These are phyloP conservation scores for Spiraea crenata DNA, from an alignment of 331 rosid species.

Conservation along the genomic window DNA sequence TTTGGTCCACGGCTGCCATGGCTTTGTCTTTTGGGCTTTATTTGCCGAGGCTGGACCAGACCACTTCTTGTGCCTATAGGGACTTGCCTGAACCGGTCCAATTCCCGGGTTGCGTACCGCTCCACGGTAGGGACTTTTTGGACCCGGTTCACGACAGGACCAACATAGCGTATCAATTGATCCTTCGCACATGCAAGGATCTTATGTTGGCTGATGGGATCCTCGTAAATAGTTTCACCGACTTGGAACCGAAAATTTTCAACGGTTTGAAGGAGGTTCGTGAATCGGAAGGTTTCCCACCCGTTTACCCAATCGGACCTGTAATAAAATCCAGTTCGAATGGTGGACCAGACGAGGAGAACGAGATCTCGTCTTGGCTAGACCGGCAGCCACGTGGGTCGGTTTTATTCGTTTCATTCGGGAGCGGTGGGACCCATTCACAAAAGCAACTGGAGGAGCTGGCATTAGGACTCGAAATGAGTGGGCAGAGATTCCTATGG, in stretches of 20 bases:
- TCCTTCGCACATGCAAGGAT: background rate
- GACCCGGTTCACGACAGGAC: conserved; percentile 20
- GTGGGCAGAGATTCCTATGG: conserved; percentile 25
- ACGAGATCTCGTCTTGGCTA: conserved; percentile 20
- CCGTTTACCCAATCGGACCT: conserved; percentile 27
- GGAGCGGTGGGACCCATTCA: conserved; percentile 25
- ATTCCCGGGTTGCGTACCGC: conserved; percentile 40
- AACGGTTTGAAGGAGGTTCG: conserved; percentile 2
- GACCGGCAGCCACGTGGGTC: conserved; percentile 21
- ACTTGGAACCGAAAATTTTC: conserved; percentile 16
- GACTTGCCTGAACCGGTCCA: conserved; percentile 25
- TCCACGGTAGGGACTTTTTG: conserved; percentile 26
- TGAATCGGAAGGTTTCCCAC: conserved; percentile 5
- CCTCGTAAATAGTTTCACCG: conserved; percentile 24
- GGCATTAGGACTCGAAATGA: conserved; percentile 18
- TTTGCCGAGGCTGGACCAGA: conserved; percentile 25
- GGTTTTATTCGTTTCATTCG: conserved; percentile 20
- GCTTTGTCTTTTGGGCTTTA: conserved; percentile 21
- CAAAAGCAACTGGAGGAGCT: conserved; percentile 3
- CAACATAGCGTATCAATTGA: conserved; percentile 15
- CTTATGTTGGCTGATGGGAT: conserved; percentile 15
- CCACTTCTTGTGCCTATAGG: conserved; percentile 25
- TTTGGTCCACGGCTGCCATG: conserved; percentile 28
- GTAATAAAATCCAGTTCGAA: background rate
- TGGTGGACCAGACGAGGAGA: background rate